Evolutionary conservation across 345 rosid genomes (phyloP).

Genomic region (Eucalyptus grandis): DNA sequence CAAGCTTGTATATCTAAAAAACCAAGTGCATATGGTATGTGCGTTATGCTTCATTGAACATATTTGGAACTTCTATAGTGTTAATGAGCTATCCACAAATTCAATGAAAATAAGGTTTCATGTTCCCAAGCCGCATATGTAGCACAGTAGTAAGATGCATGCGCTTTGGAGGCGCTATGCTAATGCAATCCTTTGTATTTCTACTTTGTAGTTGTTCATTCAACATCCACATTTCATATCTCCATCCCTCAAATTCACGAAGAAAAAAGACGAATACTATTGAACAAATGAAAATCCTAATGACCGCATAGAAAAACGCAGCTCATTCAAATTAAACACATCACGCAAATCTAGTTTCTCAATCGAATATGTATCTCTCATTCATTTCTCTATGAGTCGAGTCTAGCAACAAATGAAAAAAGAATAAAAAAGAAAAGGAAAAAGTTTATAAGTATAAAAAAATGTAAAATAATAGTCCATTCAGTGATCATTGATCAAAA

Average conservation of each 20-base stretch:
- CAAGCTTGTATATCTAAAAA: background rate
- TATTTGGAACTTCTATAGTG: background rate
- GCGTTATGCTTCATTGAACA: background rate
- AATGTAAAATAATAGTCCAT: too few relatives aligned
- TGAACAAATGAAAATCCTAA: background rate
- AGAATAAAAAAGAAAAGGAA: too few relatives aligned
- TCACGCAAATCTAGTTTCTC: background rate
- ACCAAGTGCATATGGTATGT: background rate
- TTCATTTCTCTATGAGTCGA: background rate
- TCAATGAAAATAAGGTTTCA: background rate
- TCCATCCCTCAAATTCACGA: background rate
- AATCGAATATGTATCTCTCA: accelerated
- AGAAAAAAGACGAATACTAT: background rate
- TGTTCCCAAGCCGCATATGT: background rate
- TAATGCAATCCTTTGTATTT: background rate
- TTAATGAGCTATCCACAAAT: background rate
- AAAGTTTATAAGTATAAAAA: too few relatives aligned
- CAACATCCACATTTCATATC: background rate
- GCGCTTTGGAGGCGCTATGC: background rate
- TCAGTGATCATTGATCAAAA: too few relatives aligned
- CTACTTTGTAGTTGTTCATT: background rate
- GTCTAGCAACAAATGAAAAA: accelerated
- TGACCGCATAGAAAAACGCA: background rate
- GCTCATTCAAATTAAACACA: background rate
- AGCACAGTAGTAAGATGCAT: background rate